Conservation (phyloP, 148 eudicot species). For the Rhododendron ovatum region DNA sequence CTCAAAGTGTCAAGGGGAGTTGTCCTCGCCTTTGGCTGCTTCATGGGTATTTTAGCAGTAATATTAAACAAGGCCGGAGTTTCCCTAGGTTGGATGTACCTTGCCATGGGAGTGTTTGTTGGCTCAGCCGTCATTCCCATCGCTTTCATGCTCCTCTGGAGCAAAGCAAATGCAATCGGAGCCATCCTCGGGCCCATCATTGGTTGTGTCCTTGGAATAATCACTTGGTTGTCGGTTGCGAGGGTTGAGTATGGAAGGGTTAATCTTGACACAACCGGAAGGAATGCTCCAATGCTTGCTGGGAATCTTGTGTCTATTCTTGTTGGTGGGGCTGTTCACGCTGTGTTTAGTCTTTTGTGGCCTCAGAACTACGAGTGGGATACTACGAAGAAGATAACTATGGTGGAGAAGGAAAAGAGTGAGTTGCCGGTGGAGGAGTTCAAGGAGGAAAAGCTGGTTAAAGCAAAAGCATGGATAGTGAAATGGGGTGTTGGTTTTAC, state of each 20-base stretch:
- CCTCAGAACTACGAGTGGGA: constrained; percentile 95
- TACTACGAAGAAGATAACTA: constrained; percentile 71
- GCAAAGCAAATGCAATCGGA: constrained; percentile 79
- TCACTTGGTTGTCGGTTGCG: constrained; percentile 66
- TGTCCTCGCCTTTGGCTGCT: constrained; percentile 71
- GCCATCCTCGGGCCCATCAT: constrained; percentile 60
- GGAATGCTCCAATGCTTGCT: constrained; percentile 87
- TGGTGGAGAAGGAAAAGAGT: constrained; percentile 77
- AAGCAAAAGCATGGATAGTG: constrained; percentile 78
- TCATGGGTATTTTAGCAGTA: constrained; percentile 92
- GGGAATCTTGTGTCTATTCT: constrained; percentile 89
- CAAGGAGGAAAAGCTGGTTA: constrained; percentile 60
- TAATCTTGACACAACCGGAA: constrained; percentile 78
- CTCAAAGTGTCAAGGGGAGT: constrained; percentile 68
- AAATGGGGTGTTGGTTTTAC: constrained; percentile 98
- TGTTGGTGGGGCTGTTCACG: constrained; percentile 80
- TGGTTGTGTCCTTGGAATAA: constrained; percentile 71
- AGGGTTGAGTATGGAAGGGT: constrained; percentile 74
- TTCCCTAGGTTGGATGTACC: constrained; percentile 94
- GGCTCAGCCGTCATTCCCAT: constrained; percentile 97
- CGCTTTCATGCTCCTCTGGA: constrained; percentile 90
- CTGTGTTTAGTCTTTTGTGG: constrained; percentile 52
- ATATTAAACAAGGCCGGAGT: constrained; percentile 86
- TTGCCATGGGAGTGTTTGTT: constrained; percentile 87
- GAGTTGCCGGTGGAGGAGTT: constrained; percentile 69